Evolutionary conservation across 768 basidiomycete species (phyloP).

Genomic region (Tricholoma hemisulphureum): DNA sequence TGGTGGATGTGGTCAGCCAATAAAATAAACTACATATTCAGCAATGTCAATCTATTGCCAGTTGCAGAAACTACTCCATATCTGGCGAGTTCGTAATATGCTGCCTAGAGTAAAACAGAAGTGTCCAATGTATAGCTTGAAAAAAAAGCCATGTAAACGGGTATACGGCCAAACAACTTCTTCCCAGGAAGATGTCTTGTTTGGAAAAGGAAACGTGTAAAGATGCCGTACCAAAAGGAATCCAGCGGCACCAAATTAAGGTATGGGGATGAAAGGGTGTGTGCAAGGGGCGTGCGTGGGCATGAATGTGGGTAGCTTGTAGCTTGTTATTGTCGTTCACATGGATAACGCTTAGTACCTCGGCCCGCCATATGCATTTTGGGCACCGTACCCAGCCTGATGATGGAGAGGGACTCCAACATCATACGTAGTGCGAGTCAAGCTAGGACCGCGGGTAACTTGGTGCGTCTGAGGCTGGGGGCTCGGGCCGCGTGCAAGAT

Average conservation of each 20-base stretch:
- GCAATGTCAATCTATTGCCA: neutral
- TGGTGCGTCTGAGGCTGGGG: slow-evolving; percentile 67
- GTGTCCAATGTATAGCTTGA: neutral
- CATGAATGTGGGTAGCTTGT: slow-evolving; percentile 1
- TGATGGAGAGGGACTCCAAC: slow-evolving; percentile 62
- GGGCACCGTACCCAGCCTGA: slow-evolving; percentile 43
- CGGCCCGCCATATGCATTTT: slow-evolving; percentile 32
- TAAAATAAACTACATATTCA: neutral
- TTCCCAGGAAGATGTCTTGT: neutral
- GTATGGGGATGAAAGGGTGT: slow-evolving; percentile 18
- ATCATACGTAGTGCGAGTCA: slow-evolving; percentile 49
- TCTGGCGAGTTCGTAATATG: neutral
- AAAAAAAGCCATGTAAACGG: neutral
- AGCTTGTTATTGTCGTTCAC: neutral
- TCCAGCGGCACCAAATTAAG: neutral
- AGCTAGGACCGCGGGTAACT: slow-evolving; percentile 46
- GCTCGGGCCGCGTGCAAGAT: slow-evolving; percentile 73
- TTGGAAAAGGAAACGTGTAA: neutral
- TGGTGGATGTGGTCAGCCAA: neutral
- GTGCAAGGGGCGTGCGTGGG: slow-evolving; percentile 3
- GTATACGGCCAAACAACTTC: neutral
- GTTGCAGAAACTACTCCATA: neutral
- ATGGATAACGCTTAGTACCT: slow-evolving; percentile 6
- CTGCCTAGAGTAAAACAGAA: neutral
- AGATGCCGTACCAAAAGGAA: neutral